Base-by-base conservation (phyloP, 495 filamentous ascomycete species). In the Terfezia boudieri region DNA sequence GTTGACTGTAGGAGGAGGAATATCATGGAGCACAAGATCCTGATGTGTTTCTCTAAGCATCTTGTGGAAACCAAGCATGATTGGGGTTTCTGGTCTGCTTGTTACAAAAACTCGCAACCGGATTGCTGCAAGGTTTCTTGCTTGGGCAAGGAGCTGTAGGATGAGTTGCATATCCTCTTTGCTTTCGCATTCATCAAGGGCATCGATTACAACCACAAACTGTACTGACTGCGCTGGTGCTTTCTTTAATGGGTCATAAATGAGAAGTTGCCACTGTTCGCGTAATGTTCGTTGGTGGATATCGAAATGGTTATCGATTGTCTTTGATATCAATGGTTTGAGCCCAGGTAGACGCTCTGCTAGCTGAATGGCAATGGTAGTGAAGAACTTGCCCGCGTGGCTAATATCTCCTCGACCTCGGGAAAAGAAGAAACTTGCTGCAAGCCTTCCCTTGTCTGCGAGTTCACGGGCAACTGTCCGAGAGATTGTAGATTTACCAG, bases 21-120 rank as follows among this genome's bases (percentile, higher is more conserved):
- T 51, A 23, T 60, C 52, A 51, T 60, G 51, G 17, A 60, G 56
- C 7, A 58, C 41, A 20, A 66, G 20, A 54, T 61, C 58, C 17
- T 58, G 26, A 55, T 59, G 38, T 37, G 16, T 36, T 4, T 32
- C 58, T 17, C 58, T 37, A 16, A 53, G 14, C n/a, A 60, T 55
- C 22, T 55, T 38, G 0, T 36, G 26, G 57, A 66, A 65, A 8
- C 60, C 56, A 26, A 26, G 38, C 0, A 58, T 59, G 46, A 67
- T 64, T 22, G 56, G 63, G 49, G 61, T 51, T 55, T 67, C 67
- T 48, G 63, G 66, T 56, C 61, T 60, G 63, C 68, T 70, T 20
- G 68, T 66, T 14, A 70, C 23, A 54, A 70, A 62, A n/a, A 69
- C 41, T 9, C 63, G 61, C 1, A 68, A 52, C 35, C 36, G 55